Evolutionary conservation across 1,284 basidiomycete genomes (phyloP), one percentile per base, ranked within the genome.

Genomic region (Fistulina hepatica): DNA sequence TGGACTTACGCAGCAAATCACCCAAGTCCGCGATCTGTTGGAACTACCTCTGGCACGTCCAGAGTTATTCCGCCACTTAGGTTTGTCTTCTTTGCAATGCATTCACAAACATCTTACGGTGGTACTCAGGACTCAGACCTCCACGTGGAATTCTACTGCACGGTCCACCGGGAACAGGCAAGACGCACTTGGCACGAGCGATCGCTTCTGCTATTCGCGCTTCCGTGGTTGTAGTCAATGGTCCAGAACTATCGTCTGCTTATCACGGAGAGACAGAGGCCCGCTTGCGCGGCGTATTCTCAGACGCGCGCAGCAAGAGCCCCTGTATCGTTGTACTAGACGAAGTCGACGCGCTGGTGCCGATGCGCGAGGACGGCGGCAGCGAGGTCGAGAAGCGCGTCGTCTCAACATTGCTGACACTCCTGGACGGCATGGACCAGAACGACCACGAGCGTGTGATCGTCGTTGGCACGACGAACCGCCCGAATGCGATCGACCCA

Each of bases 231-330:
- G 75, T 89, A 38, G 82, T 97, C 53, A 94, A 95, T 48, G 95
- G 95, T 0, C 90, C 95, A 3, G 92, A 97, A 55, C 75, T 98
- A 12, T 89, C 85, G 0, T 91, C 88, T 10, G 88, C 91, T 0
- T 97, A 89, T 53, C 94, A 97, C 52, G 94, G 94, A 28, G 94
- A 98, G 64, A 97, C 93, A 1, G 94, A 98, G 56, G 77, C 86
- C 3, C 79, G 82, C 44, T 67, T 99, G 13, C 77, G 94, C 13
- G 81, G 82, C 16, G 81, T 98, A 1, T 99, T 98, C 56, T 72
- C 71, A 19, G 79, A 91, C 49, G 95, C 95, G 0, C 73, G 77
- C 36, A 64, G 69, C 24, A 76, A 81, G 48, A 82, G 79, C 44
- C 93, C 94, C 0, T 92, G 85, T 49, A 90, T 99, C 46, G 76